Evolutionary conservation across 78 protist genomes (phyloP).

Genomic region (Dictyostelium citrinum): DNA sequence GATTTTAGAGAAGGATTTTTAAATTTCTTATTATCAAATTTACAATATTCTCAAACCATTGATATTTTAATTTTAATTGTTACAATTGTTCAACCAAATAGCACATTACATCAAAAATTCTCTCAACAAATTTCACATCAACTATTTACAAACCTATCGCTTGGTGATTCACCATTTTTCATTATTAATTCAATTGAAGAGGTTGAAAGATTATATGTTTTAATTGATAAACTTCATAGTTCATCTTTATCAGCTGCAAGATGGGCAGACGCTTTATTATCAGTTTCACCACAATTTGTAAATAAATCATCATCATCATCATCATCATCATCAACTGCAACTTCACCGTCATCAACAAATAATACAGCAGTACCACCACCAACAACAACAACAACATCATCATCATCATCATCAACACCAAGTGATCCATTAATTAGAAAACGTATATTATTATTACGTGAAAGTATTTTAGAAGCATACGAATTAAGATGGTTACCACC

Average conservation of each 20-base stretch:
- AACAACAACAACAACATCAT: background rate
- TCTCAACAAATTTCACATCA: conserved; percentile 31
- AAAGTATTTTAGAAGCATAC: conserved; percentile 34
- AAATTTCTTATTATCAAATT: conserved; percentile 4
- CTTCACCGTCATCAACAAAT: background rate
- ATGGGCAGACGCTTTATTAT: conserved; percentile 70
- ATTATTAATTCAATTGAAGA: conserved; percentile 26
- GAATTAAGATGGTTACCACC: conserved; percentile 65
- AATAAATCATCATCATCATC: background rate
- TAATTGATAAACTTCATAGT: conserved; percentile 43
- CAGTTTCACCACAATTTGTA: conserved; percentile 52
- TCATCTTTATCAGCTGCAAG: conserved; percentile 17
- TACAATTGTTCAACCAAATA: background rate
- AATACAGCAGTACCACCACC: background rate
- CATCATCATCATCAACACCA: background rate
- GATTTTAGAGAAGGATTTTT: conserved; percentile 53
- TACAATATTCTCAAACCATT: conserved; percentile 23
- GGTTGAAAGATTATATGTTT: conserved; percentile 24
- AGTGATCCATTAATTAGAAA: conserved; percentile 36
- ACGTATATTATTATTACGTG: conserved; percentile 13
- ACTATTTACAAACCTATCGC: conserved; percentile 3
- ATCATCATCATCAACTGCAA: background rate
- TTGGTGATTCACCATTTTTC: conserved; percentile 54
- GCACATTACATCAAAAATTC: conserved; percentile 11
- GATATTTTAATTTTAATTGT: conserved; percentile 10